phyloP scores from a whole-genome alignment of 306 rosid genomes.

The Pterocarpus macrocarpus region DNA sequence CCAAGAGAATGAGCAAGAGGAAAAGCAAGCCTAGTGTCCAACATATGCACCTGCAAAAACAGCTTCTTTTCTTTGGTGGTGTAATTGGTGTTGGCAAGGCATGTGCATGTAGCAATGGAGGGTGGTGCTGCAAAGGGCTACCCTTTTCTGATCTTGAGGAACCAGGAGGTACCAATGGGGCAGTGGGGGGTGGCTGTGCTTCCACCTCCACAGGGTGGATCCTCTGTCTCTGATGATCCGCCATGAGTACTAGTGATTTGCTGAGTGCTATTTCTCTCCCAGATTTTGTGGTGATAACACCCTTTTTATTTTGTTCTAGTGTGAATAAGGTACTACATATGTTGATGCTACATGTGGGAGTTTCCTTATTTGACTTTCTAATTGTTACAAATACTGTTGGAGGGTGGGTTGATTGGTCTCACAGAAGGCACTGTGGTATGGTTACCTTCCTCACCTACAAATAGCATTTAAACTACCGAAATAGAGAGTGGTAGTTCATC shows the following conservation, averaged over 20 bases:
- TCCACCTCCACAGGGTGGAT: slow-evolving; percentile 70
- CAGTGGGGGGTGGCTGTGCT: slow-evolving; percentile 52
- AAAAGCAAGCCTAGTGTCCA: slow-evolving; percentile 66
- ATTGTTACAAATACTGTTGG: slow-evolving; percentile 19
- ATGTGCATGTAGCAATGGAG: slow-evolving; percentile 35
- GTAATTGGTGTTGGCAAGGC: slow-evolving; percentile 32
- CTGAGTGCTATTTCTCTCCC: slow-evolving; percentile 3
- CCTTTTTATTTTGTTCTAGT: not conserved
- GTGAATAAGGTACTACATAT: not conserved
- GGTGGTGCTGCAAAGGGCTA: slow-evolving; percentile 47
- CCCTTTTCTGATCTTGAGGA: slow-evolving; percentile 56
- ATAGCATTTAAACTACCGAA: slow-evolving; percentile 4
- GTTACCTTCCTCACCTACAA: slow-evolving; percentile 72
- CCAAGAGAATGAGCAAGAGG: slow-evolving; percentile 62
- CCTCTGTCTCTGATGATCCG: slow-evolving; percentile 67
- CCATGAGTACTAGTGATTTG: slow-evolving; percentile 54
- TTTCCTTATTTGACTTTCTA: slow-evolving; percentile 47
- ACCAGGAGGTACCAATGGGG: slow-evolving; percentile 53
- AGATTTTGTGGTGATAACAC: slow-evolving; percentile 5
- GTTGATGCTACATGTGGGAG: slow-evolving; percentile 11
- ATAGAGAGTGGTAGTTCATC: slow-evolving; percentile 60
- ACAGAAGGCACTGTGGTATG: slow-evolving; percentile 40
- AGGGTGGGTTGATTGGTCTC: slow-evolving; percentile 27
- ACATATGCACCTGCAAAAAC: slow-evolving; percentile 74
- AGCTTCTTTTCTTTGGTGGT: slow-evolving; percentile 53